phyloP scores from a whole-genome alignment of 2,329 filamentous ascomycete genomes.

The Botrytis aclada region DNA sequence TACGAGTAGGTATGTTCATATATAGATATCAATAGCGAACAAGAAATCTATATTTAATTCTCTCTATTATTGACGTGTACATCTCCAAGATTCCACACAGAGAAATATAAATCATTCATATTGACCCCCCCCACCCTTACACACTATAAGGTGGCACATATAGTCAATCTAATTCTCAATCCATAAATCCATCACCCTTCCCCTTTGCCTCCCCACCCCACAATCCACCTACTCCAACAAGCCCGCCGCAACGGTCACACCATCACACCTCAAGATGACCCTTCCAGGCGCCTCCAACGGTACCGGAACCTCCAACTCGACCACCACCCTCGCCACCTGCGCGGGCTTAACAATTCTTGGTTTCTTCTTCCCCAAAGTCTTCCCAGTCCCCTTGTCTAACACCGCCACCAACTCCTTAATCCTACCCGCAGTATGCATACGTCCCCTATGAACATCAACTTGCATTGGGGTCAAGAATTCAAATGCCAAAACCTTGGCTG shows the following conservation, averaged over 20 bases:
- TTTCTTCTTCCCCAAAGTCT: slow-evolving; percentile 70
- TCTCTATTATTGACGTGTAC: neutral
- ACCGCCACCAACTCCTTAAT: slow-evolving; percentile 70
- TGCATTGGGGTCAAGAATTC: slow-evolving; percentile 85
- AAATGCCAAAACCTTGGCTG: slow-evolving; percentile 82
- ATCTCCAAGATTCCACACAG: neutral
- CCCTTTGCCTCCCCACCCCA: neutral
- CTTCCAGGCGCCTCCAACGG: slow-evolving; percentile 78
- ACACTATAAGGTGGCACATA: neutral
- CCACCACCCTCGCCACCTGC: slow-evolving; percentile 69
- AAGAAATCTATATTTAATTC: neutral
- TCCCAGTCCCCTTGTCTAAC: slow-evolving; percentile 75
- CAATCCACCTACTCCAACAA: slow-evolving; percentile 62
- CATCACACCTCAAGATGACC: slow-evolving; percentile 76
- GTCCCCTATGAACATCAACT: slow-evolving; percentile 83
- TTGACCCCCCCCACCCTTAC: neutral
- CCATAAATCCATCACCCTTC: neutral
- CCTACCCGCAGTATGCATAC: slow-evolving; percentile 73
- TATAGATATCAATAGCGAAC: neutral
- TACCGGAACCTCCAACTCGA: slow-evolving; percentile 70
- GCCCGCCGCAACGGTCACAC: slow-evolving; percentile 84
- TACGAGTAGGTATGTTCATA: neutral
- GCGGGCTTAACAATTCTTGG: slow-evolving; percentile 81
- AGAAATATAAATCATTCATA: neutral
- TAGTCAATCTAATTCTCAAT: neutral